phyloP scores from a whole-genome alignment of 371 early-diverging fungal genomes.

The Mortierella sp. region DNA sequence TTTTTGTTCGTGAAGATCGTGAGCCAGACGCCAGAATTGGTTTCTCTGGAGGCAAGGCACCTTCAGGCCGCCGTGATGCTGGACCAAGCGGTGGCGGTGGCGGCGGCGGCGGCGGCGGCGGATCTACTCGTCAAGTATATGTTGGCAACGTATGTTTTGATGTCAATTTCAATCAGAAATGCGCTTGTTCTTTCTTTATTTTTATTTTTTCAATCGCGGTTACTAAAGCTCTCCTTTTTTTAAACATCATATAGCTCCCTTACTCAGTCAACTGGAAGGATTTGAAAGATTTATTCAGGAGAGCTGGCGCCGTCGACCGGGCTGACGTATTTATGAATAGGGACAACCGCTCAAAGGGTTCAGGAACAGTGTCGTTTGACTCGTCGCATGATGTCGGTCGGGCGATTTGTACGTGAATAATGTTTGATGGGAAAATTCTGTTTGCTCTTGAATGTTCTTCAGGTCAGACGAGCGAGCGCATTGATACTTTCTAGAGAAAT shows the following conservation, averaged over 20 bases:
- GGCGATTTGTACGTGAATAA: slow-evolving; percentile 67
- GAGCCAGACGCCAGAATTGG: slow-evolving; percentile 64
- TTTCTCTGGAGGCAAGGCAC: slow-evolving; percentile 52
- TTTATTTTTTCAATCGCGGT: background rate
- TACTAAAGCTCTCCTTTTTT: background rate
- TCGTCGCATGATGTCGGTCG: slow-evolving; percentile 45
- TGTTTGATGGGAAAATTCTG: slow-evolving; percentile 13
- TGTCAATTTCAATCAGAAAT: background rate
- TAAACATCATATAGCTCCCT: slow-evolving; percentile 66
- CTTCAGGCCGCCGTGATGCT: slow-evolving; percentile 6
- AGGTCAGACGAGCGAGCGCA: background rate
- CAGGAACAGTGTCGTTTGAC: slow-evolving; percentile 78
- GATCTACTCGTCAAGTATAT: slow-evolving; percentile 68
- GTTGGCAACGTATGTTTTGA: slow-evolving; percentile 72
- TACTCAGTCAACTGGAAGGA: slow-evolving; percentile 84
- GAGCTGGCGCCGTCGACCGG: slow-evolving; percentile 65
- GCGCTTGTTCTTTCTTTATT: background rate
- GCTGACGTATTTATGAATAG: slow-evolving; percentile 76
- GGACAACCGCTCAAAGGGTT: slow-evolving; percentile 75
- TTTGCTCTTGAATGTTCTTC: background rate
- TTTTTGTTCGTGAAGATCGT: slow-evolving; percentile 85
- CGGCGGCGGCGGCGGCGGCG: too few species aligned
- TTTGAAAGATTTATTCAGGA: slow-evolving; percentile 80
- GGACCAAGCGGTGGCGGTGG: slow-evolving; percentile 2
- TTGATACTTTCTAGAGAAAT: background rate